Percentiles rank a stretch among this genome's conserved stretches.
Evolutionary conservation across 2,329 filamentous ascomycete species (phyloP).

Genomic region (Microdochium nivale): DNA sequence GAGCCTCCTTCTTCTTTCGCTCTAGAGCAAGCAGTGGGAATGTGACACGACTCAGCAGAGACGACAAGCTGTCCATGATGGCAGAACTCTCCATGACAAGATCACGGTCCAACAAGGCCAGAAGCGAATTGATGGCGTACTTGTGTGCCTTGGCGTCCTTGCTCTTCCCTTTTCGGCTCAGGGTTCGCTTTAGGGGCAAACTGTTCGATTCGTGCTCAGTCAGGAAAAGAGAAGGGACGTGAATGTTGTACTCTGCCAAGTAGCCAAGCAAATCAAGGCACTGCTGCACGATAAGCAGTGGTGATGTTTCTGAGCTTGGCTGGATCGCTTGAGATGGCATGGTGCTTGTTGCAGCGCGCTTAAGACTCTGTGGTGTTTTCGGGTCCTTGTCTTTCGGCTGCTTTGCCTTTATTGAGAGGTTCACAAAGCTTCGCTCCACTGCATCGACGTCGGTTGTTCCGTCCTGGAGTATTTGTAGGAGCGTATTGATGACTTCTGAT

Average conservation of each 20-base stretch:
- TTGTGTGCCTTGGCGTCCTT: slow-evolving; percentile 79
- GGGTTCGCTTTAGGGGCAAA: slow-evolving; percentile 65
- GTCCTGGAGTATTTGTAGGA: slow-evolving; percentile 91
- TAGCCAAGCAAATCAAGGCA: slow-evolving; percentile 81
- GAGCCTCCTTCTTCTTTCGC: slow-evolving; percentile 47
- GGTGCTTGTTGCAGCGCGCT: slow-evolving; percentile 61
- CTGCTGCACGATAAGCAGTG: slow-evolving; percentile 91
- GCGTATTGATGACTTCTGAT: slow-evolving; percentile 83
- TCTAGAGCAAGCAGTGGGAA: slow-evolving; percentile 74
- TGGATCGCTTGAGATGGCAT: slow-evolving; percentile 33
- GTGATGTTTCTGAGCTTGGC: slow-evolving; percentile 80
- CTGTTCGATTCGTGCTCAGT: slow-evolving; percentile 79
- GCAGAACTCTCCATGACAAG: slow-evolving; percentile 94
- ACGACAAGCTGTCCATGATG: slow-evolving; percentile 90
- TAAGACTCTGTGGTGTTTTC: slow-evolving; percentile 75
- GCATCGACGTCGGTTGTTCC: slow-evolving; percentile 89
- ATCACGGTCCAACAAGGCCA: slow-evolving; percentile 83
- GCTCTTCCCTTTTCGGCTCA: slow-evolving; percentile 76
- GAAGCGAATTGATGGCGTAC: slow-evolving; percentile 84
- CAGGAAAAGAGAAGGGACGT: slow-evolving; percentile 85
- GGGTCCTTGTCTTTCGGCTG: slow-evolving; percentile 57
- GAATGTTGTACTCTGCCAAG: slow-evolving; percentile 74
- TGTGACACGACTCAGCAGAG: slow-evolving; percentile 80
- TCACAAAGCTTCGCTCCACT: slow-evolving; percentile 90
- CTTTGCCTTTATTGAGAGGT: slow-evolving; percentile 84